Evolutionary conservation across 768 basidiomycete species (phyloP), one percentile per base, ranked within the genome.

Genomic region (Pulveroboletus sp.): DNA sequence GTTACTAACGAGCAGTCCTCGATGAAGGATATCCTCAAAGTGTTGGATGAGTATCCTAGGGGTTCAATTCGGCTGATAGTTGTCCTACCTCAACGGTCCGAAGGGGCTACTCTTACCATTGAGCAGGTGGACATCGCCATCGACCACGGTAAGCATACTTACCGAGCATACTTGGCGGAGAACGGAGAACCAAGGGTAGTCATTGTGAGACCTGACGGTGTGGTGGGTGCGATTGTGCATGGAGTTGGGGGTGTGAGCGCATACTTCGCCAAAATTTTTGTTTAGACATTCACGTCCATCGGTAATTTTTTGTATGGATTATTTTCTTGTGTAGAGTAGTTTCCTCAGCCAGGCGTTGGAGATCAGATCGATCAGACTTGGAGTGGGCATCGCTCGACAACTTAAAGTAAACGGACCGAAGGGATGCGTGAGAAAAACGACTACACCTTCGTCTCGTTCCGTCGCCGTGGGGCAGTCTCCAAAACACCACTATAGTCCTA

Each of bases 171-270:
- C 62, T 57, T 64, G 47, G 60, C 61, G 11, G 49, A 13, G 21
- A 49, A 50, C 8, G 66, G 66, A 24, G 64, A 65, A 17, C 70
- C 56, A 17, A 61, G 54, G 34, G 60, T 73, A 11, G 67, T 69
- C 2, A 64, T 74, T 20, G 60, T 68, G 7, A 61, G 78, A n/a
- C 78, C 76, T 0, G 77, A 79, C 53, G 74, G 72, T 12, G 67
- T 72, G 12, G 62, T 75, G 6, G 78, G 76, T 16, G 62, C 55
- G 3, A 52, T 65, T 4, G 57, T 60, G 19, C 45, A 27, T 5
- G 64, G 58, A 5, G 42, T 19, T 6, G 51, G 56, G 34, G 66
- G 60, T 12, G 31, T 53, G 3, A 24, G 3, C 16, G 25, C n/a
- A 23, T 66, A 64, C 40, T 58, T 66, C 36, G 20, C 16, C 27